Evolutionary conservation across 768 basidiomycete genomes (phyloP).

Genomic region (Agrocybe chaxingu): DNA sequence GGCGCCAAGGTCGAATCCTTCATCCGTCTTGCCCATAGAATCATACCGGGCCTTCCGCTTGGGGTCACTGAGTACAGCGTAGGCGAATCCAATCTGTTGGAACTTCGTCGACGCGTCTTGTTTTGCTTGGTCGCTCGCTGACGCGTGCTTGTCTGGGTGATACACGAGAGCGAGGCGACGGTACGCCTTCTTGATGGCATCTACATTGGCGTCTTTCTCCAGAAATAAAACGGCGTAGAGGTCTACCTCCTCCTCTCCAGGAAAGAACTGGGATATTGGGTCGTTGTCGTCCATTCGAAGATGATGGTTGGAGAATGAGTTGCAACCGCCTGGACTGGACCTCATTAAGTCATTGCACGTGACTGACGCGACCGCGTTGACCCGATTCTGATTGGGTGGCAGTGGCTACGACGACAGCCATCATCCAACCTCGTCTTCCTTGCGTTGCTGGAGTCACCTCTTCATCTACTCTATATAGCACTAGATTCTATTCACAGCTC

Average conservation of each 20-base stretch:
- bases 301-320: conserved; percentile 8
- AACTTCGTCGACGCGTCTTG: conserved; percentile 75
- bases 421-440: too few species aligned
- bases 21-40: conserved; percentile 79
- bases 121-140: conserved; percentile 55
- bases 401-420: too few species aligned
- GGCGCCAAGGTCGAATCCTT: conserved; percentile 64
- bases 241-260: conserved; percentile 66
- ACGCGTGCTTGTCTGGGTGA: conserved; percentile 90
- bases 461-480: too few species aligned
- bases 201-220: conserved; percentile 46
- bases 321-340: conserved; percentile 2
- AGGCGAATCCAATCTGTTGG: conserved; percentile 93
- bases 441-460: too few species aligned
- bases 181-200: conserved; percentile 83
- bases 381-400: too few species aligned
- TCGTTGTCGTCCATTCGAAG: conserved; percentile 65
- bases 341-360: conserved; percentile 12
- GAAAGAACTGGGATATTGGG: conserved; percentile 75
- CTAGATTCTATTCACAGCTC: too few species aligned
- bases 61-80: conserved; percentile 81
- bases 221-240: conserved; percentile 76
- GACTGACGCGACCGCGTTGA: conserved; percentile 15
- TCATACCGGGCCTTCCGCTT: conserved; percentile 78
- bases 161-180: conserved; percentile 74